Evolutionary conservation across 1,284 basidiomycete genomes (phyloP), one percentile per base, ranked within the genome.

Genomic region (Leccinum subfulvum): DNA sequence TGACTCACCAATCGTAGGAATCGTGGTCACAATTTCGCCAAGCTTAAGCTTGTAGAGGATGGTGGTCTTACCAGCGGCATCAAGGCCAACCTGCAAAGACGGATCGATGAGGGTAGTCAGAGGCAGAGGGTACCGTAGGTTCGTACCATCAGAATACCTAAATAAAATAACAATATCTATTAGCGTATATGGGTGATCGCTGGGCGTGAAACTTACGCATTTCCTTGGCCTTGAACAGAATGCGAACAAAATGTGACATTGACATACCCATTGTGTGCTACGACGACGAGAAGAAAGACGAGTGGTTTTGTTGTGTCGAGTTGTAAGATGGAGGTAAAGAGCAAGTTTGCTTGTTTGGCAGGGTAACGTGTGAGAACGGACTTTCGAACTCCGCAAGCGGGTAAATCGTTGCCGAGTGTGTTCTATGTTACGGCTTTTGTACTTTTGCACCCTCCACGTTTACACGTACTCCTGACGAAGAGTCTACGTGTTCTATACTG

Each of bases 1-100:
- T 69, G 84, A 90, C 75, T 73, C 73, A 95, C 95, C 95, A 78
- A 98, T 98, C 74, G 97, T 99, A 65, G 97, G 97, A 78, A 99
- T 98, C 67, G 97, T 98, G 68, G 97, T 98, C 76, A 99, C 97
- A 79, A 97, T 98, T 83, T 98, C 97, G 78, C 96, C 96, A 61
- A 98, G 89, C 84, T 99, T 98, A 69, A 92, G 85, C 85, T 98
- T 98, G 86, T 98, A 98, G 71, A 99, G 84, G 74, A 98, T 99
- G 75, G 97, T 98, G 67, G 94, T 97, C 82, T 97, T 96, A 82
- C 95, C 96, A 70, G 95, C 95, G 71, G 96, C 96, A 77, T 98
- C 96, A 71, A 99, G 91, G 78, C 95, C 94, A 74, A 99, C 90
- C 90, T 91, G 69, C n/a, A 60, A 33, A 58, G 14, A 57, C 33